phyloP scores from a whole-genome alignment of 2,329 filamentous ascomycete species.

The Aspergillus sp. region DNA sequence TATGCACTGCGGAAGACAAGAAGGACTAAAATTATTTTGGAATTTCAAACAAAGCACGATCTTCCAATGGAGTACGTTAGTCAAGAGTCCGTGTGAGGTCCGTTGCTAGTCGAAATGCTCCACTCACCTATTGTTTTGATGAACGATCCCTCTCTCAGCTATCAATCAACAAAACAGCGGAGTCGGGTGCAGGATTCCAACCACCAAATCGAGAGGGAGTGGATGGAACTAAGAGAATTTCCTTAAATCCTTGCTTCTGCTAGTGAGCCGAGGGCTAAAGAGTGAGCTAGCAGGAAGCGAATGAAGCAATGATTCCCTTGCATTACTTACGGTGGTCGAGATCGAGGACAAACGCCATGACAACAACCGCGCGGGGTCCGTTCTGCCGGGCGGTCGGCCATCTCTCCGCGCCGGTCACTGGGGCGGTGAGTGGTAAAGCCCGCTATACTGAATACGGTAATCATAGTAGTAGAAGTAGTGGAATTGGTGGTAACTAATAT shows the following conservation, averaged over 20 bases:
- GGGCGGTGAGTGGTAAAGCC: neutral
- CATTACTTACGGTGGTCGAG: slow-evolving; percentile 4
- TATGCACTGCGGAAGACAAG: slow-evolving; percentile 4
- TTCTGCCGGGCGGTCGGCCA: slow-evolving; percentile 23
- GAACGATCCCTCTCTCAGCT: neutral
- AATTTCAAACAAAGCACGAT: no score
- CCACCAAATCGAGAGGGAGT: neutral
- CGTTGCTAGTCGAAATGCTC: slow-evolving; percentile 1
- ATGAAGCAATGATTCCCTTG: slow-evolving; percentile 13
- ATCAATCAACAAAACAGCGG: neutral
- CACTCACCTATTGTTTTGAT: slow-evolving; percentile 10
- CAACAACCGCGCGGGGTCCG: slow-evolving; percentile 20
- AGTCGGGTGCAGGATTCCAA: neutral
- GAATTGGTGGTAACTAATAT: no score
- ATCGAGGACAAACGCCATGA: neutral
- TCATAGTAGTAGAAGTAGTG: no score
- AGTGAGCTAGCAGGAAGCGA: neutral
- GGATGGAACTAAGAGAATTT: neutral
- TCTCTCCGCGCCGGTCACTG: slow-evolving; percentile 7
- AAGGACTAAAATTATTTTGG: neutral
- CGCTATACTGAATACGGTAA: no score
- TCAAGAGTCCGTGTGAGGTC: neutral
- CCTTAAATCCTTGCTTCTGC: slow-evolving; percentile 1
- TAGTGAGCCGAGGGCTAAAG: neutral
- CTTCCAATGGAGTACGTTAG: neutral